Conservation (phyloP, 169 alveolate genomes). For the Eimeria zaria region DNA sequence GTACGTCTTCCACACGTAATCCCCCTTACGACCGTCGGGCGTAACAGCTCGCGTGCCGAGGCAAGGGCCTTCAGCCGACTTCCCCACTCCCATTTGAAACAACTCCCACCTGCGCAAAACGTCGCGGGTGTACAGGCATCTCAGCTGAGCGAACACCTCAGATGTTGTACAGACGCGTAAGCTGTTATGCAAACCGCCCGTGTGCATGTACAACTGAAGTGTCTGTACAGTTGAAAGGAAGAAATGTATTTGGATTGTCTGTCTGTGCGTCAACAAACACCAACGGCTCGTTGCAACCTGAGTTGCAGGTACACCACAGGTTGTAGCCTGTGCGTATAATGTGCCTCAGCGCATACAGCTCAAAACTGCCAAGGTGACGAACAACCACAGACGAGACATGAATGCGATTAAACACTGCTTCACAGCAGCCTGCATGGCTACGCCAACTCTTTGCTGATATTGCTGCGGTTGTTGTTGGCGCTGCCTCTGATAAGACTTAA, state of each 20-base stretch:
- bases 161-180: not conserved
- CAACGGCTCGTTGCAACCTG: not conserved
- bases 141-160: not conserved
- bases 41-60: constrained; percentile 80
- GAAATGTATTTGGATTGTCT: not conserved
- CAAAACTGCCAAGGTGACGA: not conserved
- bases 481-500: not conserved
- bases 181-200: not conserved
- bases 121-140: not conserved
- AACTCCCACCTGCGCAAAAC: constrained; percentile 83
- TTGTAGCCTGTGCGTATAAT: not conserved
- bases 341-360: not conserved
- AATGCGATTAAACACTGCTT: not conserved
- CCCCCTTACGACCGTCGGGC: constrained; percentile 80
- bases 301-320: constrained; percentile 2
- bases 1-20: constrained; percentile 84
- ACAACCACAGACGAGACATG: not conserved
- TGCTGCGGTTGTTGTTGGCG: not conserved
- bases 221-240: not conserved
- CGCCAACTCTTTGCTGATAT: not conserved
- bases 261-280: not conserved
- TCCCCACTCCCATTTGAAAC: constrained; percentile 82
- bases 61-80: constrained; percentile 79
- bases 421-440: not conserved
- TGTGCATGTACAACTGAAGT: not conserved